Conservation (phyloP, 257 asterid species). For the Solanum pennellii region DNA sequence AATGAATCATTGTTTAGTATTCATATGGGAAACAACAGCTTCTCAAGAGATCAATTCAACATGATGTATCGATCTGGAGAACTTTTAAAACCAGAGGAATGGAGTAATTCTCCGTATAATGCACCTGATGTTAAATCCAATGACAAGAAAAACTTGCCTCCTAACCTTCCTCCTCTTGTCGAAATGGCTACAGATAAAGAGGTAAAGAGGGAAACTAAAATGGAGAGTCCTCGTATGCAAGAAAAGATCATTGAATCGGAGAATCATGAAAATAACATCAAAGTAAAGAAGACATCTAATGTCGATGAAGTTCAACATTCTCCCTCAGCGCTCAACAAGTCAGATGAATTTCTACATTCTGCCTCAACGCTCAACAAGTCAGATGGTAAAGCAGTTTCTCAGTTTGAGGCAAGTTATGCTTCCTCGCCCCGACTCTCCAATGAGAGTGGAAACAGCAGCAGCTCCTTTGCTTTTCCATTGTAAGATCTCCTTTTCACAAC, state of each 20-base stretch:
- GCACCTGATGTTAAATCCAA: constrained; percentile 16
- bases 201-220: constrained; percentile 12
- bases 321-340: neutral
- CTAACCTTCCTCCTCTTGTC: constrained; percentile 40
- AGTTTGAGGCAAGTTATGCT: neutral
- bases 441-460: constrained; percentile 23
- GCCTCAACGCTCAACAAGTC: constrained; percentile 6
- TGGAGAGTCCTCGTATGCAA: constrained; percentile 10
- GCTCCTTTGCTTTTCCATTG: constrained; percentile 43
- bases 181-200: constrained; percentile 34
- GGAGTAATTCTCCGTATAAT: constrained; percentile 8
- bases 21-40: constrained; percentile 68
- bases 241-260: constrained; percentile 8
- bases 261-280: neutral
- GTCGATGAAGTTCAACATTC: constrained; percentile 8
- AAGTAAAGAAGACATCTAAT: constrained; percentile 4
- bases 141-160: constrained; percentile 19
- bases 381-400: constrained; percentile 3
- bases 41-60: constrained; percentile 34
- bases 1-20: constrained; percentile 86
- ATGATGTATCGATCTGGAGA: constrained; percentile 41
- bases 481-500: constrained; percentile 4
- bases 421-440: constrained; percentile 42
- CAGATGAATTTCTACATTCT: constrained; percentile 11
- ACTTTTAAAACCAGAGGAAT: constrained; percentile 27